Base-by-base conservation (phyloP, 2,329 filamentous ascomycete species). In the Byssochlamys sp. region DNA sequence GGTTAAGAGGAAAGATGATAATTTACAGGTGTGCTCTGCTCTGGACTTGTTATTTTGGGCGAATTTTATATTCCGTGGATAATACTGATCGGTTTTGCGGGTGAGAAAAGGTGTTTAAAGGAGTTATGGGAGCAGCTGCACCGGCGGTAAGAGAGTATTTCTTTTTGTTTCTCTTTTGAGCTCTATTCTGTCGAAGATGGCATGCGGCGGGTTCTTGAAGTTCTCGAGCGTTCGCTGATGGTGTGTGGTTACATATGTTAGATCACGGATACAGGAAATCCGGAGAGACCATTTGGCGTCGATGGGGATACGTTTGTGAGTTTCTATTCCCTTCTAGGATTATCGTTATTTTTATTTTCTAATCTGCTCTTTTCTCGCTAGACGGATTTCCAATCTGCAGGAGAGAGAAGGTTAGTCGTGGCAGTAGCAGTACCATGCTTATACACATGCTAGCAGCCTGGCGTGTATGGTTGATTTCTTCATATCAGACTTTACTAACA, bases 261-360 rank as follows among this genome's bases (percentile, higher is more conserved):
- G 49, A 60, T 67, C 48, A 63, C 55, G 2, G 26, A 59, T 19
- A 65, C 64, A 1, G 63, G 60, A 2, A 57, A 66, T 51, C 5
- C 58, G 2, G 57, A 59, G 29, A 60, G 64, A 33, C 65, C 64
- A n/a, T 67, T 57, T 57, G 58, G 55, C 3, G 65, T 67, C 26
- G 57, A 63, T 14, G 64, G 64, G n/a, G 56, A 66, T 57, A 63
- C 62, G 9, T 67, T 67, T 57, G 64, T 67, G 52, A 52, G 60
- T 60, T 35, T 5, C 5, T 3, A 9, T 55, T 6, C 25, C 24
- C 24, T 10, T 6, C 19, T 2, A 9, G 35, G 57, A 14, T 14
- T 26, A 31, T 28, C 3, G 51, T 52, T 35, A 48, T 45, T 26
- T 24, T 57, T 31, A 53, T 55, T 29, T 14, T 33, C 27, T 57